Conservation (phyloP, 179 eudicot genomes). For the Heliamphora ciliata region DNA sequence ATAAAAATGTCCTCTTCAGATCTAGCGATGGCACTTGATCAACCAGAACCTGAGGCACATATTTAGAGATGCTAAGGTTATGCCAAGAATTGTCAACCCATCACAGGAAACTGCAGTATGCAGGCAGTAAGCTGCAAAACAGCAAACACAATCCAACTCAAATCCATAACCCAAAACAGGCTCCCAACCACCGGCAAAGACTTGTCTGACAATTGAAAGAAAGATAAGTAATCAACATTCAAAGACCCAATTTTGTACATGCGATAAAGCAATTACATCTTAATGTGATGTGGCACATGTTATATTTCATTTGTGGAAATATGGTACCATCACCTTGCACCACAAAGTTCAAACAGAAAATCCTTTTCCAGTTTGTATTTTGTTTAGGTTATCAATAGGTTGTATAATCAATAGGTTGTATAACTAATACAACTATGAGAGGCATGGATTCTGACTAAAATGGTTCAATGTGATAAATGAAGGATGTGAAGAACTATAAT, state of each 20-base stretch:
- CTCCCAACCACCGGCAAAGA: not conserved
- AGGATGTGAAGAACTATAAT: too few relatives aligned
- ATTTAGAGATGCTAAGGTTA: slow-evolving; percentile 11
- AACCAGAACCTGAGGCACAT: slow-evolving; percentile 49
- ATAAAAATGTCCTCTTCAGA: slow-evolving; percentile 53
- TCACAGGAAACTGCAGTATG: not conserved
- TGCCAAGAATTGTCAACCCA: not conserved
- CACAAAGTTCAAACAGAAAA: not conserved
- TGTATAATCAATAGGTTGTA: not conserved
- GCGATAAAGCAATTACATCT: not conserved
- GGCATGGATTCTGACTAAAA: not conserved
- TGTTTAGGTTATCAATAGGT: not conserved
- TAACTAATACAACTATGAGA: not conserved
- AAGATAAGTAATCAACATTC: not conserved
- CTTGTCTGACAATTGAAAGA: not conserved
- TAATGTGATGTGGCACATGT: not conserved
- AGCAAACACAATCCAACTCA: not conserved
- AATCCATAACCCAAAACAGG: not conserved
- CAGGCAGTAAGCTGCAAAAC: not conserved
- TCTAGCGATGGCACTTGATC: slow-evolving; percentile 73
- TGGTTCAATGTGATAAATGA: too few relatives aligned
- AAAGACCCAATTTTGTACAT: not conserved
- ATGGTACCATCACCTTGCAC: not conserved
- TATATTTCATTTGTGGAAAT: not conserved
- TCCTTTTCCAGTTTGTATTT: too few relatives aligned